Base-by-base conservation (phyloP, 2,329 filamentous ascomycete genomes). In the Ceratocystis variospora region DNA sequence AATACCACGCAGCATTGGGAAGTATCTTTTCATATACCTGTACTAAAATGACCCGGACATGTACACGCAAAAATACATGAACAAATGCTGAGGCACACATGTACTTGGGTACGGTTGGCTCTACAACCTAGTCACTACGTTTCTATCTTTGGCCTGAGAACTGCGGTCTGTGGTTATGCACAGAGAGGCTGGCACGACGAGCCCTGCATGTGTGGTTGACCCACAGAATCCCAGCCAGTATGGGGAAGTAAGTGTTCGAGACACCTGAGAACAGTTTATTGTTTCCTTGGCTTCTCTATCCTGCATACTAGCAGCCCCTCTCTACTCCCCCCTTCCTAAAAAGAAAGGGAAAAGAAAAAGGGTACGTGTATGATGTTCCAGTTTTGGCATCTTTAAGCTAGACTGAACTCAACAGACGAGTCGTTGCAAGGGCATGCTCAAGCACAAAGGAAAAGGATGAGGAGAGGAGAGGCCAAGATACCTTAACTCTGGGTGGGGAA, bases 111-210 rank as follows among this genome's bases (percentile, higher is more conserved):
- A 41, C 37, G 37, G 37, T 41, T 41, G 37, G 37, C 37, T 41
- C 37, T 19, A 22, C 17, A 19, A 17, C 25, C 55, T 37, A 19
- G 55, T 59, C 55, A n/a, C 19, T 59, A 37, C 28, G 17, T 37
- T 37, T 59, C 28, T 59, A 59, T 59, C 55, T 59, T 59, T 59
- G 55, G 25, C 55, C 55, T 59, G 28, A 37, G 28, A 33, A 19
- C 55, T 59, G 55, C 28, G 55, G 55, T 59, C 55, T 33, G 55
- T 33, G 28, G n/a, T 17, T 5, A 17, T 59, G 55, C 33, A 8
- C 55, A 19, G 37, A 59, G 55, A 59, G 55, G 55, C 55, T 59
- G 28, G 55, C 55, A 59, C 28, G 37, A 25, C 25, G 28, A 59
- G 12, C 12, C 28, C 25, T 31, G 55, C 28, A 59, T 59, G 55